phyloP scores from a whole-genome alignment of 768 basidiomycete species.

The Mycena floridula region DNA sequence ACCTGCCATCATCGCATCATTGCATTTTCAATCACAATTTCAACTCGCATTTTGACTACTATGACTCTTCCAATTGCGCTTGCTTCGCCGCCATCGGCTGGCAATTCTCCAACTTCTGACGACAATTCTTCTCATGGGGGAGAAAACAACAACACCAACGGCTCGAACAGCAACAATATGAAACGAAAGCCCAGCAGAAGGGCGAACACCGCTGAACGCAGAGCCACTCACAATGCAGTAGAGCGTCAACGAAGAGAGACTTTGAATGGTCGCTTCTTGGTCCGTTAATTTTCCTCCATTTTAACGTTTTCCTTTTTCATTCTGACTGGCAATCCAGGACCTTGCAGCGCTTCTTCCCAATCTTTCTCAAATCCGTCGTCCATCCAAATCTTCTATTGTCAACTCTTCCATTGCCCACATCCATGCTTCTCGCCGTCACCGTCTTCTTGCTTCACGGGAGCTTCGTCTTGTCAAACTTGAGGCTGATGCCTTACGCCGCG shows the following conservation, averaged over 20 bases:
- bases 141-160: conserved; percentile 15
- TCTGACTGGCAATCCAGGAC: conserved; percentile 50
- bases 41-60: conserved; percentile 17
- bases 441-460: conserved; percentile 75
- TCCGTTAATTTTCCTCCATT: conserved; percentile 28
- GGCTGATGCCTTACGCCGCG: conserved; percentile 79
- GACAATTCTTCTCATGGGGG: conserved; percentile 28
- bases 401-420: conserved; percentile 92
- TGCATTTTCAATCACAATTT: conserved; percentile 8
- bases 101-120: conserved; percentile 34
- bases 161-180: conserved; percentile 11
- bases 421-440: conserved; percentile 75
- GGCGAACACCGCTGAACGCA: conserved; percentile 94
- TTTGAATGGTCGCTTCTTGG: conserved; percentile 87
- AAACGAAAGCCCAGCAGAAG: conserved; percentile 75
- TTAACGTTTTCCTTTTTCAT: conserved; percentile 6
- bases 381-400: conserved; percentile 95
- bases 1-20: conserved; percentile 8
- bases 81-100: conserved; percentile 30
- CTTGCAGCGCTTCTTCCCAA: conserved; percentile 90
- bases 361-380: conserved; percentile 85
- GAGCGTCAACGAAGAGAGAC: conserved; percentile 92
- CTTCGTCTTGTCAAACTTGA: conserved; percentile 75
- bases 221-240: conserved; percentile 96
- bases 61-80: conserved; percentile 35